Evolutionary conservation across 192 early-diverging fungal species (phyloP), one percentile per base, ranked within the genome.

Genomic region (Backusella mclennaniae): DNA sequence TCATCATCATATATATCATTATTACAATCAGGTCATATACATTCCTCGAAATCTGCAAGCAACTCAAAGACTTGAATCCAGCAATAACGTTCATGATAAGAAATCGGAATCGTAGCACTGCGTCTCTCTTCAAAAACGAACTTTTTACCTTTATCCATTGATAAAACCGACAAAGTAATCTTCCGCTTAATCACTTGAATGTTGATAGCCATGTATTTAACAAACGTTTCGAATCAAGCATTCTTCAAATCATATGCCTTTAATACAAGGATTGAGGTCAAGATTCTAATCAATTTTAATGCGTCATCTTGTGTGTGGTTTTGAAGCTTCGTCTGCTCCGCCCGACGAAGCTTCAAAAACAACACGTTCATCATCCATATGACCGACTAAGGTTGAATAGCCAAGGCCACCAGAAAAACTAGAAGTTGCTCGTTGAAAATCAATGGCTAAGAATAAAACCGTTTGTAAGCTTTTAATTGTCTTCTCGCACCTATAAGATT

Each of bases 321-420:
- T 12, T 33, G 29, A 66, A 66, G 35, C 63, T 66, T 66, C 63
- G 11, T 31, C 12, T 66, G 63, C 63, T 66, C 26, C 26, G 26
- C 63, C 63, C 26, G 63, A 33, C 21, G 33, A 66, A 66, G 63
- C 63, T 66, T 66, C 63, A 66, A 66, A 66, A 66, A 66, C 63
- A 66, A 66, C 26, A 66, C 63, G 29, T 66, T 66, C 63, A 66
- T 66, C 63, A 66, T 66, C 63, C 63, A 66, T 66, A 35, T 66
- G 26, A 12, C 63, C 26, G 63, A 66, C 63, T 66, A 66, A 66
- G 7, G 63, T 66, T 66, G 63, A 66, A 66, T 66, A 66, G 0
- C 63, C 63, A 66, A 66, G 63, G 3, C 63, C 63, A 66, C 35
- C 63, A 66, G 63, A 3, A 66, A 66, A 66, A 66, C 63, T 66